Evolutionary conservation across 202 grass and related monocot genomes (phyloP).

Genomic region (Alloteropsis angusta): DNA sequence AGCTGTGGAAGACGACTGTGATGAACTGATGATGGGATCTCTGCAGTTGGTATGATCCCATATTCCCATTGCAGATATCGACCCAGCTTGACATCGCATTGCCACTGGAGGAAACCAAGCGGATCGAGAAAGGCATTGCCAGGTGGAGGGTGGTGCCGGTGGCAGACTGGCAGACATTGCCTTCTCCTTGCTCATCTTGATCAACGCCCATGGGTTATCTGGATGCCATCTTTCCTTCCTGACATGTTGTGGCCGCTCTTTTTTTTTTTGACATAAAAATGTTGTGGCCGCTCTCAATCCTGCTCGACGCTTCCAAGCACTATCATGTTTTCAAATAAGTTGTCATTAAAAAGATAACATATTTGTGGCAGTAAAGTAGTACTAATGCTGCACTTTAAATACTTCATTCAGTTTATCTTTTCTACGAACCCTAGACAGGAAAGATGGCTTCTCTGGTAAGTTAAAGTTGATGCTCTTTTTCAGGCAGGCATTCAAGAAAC

Average conservation of each 20-base stretch:
- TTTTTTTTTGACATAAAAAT: too few relatives aligned
- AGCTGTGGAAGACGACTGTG: too few relatives aligned
- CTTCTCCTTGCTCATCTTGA: slow-evolving; percentile 82
- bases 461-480: slow-evolving; percentile 45
- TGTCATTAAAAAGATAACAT: background rate
- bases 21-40: too few relatives aligned
- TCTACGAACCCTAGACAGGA: slow-evolving; percentile 46
- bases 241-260: background rate
- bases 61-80: too few relatives aligned
- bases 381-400: background rate
- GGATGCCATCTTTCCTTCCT: slow-evolving; percentile 43
- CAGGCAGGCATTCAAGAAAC: slow-evolving; percentile 34
- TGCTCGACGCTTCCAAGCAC: slow-evolving; percentile 58
- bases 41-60: too few relatives aligned
- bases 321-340: slow-evolving; percentile 19
- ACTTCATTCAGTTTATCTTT: slow-evolving; percentile 47
- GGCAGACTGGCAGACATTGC: background rate
- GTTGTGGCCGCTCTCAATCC: slow-evolving; percentile 58
- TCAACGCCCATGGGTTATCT: slow-evolving; percentile 89
- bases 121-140: too few relatives aligned
- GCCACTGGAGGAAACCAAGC: too few relatives aligned
- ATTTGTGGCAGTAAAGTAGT: background rate
- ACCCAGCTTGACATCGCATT: too few relatives aligned
- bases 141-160: too few relatives aligned
- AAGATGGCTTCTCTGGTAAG: slow-evolving; percentile 50